Evolutionary conservation across 2,329 filamentous ascomycete genomes (phyloP).

Genomic region (Colletotrichum sp.): DNA sequence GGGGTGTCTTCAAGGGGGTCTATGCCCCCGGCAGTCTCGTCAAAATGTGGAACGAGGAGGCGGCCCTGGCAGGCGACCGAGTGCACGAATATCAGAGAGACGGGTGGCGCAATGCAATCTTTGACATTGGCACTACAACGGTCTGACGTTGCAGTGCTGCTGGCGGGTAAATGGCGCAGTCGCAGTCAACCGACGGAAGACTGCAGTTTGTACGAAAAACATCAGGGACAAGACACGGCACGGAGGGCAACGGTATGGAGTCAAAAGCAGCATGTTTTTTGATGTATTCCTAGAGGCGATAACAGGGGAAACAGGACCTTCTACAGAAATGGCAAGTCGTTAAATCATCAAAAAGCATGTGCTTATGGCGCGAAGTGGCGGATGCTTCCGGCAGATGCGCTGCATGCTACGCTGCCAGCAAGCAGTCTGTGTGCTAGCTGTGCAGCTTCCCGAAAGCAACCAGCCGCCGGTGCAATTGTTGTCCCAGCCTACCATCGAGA

Average conservation of each 20-base stretch:
- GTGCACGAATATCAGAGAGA: constrained; percentile 75
- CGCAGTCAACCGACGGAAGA: neutral
- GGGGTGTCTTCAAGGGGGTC: constrained; percentile 76
- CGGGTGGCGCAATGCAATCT: constrained; percentile 88
- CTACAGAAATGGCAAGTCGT: constrained; percentile 4
- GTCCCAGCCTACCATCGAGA: neutral
- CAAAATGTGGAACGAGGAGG: constrained; percentile 88
- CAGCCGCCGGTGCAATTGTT: neutral
- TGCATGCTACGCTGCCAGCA: neutral
- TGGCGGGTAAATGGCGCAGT: neutral
- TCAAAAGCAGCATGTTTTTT: neutral
- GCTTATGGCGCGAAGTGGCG: neutral
- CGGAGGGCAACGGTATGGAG: neutral
- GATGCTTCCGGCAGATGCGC: neutral
- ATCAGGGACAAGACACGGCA: neutral
- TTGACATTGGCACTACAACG: constrained; percentile 56
- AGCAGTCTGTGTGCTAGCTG: neutral
- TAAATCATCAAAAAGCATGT: neutral
- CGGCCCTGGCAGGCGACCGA: constrained; percentile 69
- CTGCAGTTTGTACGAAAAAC: neutral
- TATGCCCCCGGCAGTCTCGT: constrained; percentile 91
- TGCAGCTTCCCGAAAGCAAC: neutral
- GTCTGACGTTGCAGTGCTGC: neutral
- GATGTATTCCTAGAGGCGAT: neutral
- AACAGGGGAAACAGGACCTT: constrained; percentile 10